phyloP scores from a whole-genome alignment of 768 basidiomycete species.

The Rhizopogon roseolus region DNA sequence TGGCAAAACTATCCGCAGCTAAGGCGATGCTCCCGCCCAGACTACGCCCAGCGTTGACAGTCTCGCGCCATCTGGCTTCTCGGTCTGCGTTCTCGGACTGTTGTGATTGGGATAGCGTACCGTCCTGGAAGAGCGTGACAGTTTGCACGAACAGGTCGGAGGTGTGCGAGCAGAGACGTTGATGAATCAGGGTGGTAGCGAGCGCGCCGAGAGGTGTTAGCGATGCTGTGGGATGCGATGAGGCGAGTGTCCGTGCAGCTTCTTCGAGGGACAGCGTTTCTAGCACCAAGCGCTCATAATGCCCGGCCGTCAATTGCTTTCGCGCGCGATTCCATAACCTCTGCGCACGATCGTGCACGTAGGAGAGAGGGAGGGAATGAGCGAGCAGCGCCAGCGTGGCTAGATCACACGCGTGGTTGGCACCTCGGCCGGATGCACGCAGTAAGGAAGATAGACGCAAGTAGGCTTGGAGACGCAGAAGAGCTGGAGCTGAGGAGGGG shows the following conservation, averaged over 20 bases:
- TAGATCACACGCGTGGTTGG: conserved; percentile 40
- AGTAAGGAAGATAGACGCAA: conserved; percentile 37
- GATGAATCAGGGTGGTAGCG: conserved; percentile 44
- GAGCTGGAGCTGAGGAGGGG: conserved; percentile 15
- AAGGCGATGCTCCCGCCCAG: conserved; percentile 53
- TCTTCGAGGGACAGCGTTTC: conserved; percentile 47
- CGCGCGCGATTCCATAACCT: conserved; percentile 38
- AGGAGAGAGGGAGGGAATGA: conserved; percentile 33
- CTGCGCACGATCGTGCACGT: conserved; percentile 37
- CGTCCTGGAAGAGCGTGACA: conserved; percentile 23
- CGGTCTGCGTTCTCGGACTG: conserved; percentile 12
- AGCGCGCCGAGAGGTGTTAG: conserved; percentile 44
- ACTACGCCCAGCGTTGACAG: conserved; percentile 55
- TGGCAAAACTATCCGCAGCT: conserved; percentile 53
- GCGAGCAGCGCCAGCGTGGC: conserved; percentile 56
- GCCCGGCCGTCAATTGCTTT: conserved; percentile 1
- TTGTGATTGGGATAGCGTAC: conserved; percentile 5
- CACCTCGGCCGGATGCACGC: background rate
- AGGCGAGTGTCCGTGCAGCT: conserved; percentile 38
- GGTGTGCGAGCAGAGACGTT: conserved; percentile 48
- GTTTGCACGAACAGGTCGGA: conserved; percentile 49
- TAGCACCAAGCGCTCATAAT: conserved; percentile 54
- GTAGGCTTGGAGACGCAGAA: conserved; percentile 51
- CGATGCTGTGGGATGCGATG: conserved; percentile 7
- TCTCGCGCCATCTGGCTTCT: conserved; percentile 38